Evolutionary conservation across 441 rosid genomes (phyloP), one percentile per base, ranked within the genome.

Genomic region (Adansonia madagascariensis): DNA sequence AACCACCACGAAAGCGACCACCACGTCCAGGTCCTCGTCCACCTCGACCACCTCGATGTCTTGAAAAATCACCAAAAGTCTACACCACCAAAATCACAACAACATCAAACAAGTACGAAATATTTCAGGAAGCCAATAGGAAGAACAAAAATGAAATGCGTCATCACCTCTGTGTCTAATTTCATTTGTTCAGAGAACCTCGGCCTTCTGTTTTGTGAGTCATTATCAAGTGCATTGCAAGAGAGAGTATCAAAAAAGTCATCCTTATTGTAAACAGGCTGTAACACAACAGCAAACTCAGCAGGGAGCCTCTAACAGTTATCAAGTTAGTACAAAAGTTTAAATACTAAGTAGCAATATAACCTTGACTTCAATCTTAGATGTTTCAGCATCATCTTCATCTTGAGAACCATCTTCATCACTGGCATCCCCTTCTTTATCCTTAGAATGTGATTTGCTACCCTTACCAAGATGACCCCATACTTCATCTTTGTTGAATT

Each of bases 401-500:
- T 85, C 76, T 61, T 81, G 83, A 60, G 22, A 84, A 77, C 88
- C 91, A 74, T 87, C 92, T 64, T 85, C 93, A 76, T 86, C 91
- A 62, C 84, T 83, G 76, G 52, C 82, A 84, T 89, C 91, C 57
- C 81, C 83, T 74, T 87, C 92, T 80, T 63, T 84, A 71, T 83
- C 90, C 81, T 86, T 84, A 10, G 79, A 67, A 73, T 73, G 78
- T 57, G 83, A 77, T 80, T 85, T 87, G 80, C 76, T 87, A 78
- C 83, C 86, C 87, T 90, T 94, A 64, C 98, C 97, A 49, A 94
- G 96, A 85, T 92, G 89, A 75, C 94, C 98, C 97, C 98, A 94
- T n/a, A 94, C 95, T 86, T 91, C 98, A 84, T 93, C 94, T 86
- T 93, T 93, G 11, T 93, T 93, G 82, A 93, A 93, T 85, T 92